phyloP scores from a whole-genome alignment of 495 filamentous ascomycete genomes.

The Hamigera avellanea region DNA sequence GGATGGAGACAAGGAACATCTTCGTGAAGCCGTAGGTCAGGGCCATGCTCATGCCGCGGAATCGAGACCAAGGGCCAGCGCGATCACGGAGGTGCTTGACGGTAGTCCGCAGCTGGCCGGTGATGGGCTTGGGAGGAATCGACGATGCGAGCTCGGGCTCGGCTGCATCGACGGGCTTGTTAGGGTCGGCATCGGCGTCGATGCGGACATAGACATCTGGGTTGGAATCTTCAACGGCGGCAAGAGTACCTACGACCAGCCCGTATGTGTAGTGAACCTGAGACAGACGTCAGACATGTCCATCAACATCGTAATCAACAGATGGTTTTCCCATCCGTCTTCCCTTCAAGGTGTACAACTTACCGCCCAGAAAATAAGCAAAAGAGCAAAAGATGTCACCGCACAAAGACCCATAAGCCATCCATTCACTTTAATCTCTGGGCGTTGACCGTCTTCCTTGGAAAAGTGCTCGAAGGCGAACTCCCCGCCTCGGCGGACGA shows the following conservation, averaged over 20 bases:
- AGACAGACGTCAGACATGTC: not conserved
- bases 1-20: conserved; percentile 11
- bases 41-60: conserved; percentile 42
- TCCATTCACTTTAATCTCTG: conserved; percentile 8
- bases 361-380: conserved; percentile 11
- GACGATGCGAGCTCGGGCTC: conserved; percentile 17
- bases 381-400: conserved; percentile 10
- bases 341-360: conserved; percentile 1
- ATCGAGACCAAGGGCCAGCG: conserved; percentile 43
- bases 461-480: conserved; percentile 6
- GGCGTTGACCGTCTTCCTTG: conserved; percentile 7
- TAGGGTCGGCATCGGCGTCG: conserved; percentile 23
- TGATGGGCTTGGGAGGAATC: conserved; percentile 38
- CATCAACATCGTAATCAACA: too few species aligned
- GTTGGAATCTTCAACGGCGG: conserved; percentile 50
- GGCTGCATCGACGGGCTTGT: conserved; percentile 20
- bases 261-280: conserved; percentile 47
- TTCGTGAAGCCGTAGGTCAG: conserved; percentile 18
- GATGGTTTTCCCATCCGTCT: not conserved
- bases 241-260: conserved; percentile 45
- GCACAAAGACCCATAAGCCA: conserved; percentile 11
- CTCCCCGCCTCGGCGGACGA: conserved; percentile 20
- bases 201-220: conserved; percentile 43
- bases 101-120: conserved; percentile 43
- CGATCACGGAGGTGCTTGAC: conserved; percentile 43